Base-by-base conservation (phyloP, 2,329 filamentous ascomycete genomes). In the Hypomyces perniciosus region DNA sequence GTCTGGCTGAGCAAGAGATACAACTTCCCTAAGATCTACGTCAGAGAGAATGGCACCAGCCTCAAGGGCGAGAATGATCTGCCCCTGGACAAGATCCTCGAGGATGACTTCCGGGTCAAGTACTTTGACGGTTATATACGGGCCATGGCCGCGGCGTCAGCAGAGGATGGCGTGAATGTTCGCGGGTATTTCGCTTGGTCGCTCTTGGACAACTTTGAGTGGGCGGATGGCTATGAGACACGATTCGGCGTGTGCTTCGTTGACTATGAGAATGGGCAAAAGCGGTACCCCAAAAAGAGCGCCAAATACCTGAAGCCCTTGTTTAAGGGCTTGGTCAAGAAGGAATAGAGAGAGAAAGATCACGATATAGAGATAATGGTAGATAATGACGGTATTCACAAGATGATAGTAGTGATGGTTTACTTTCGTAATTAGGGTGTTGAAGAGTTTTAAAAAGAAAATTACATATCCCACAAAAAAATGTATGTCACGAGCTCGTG, bases 151-250 rank as follows among this genome's bases (percentile, higher is more conserved):
- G 78, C 85, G 61, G 88, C 90, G 2, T 79, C 80, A 35, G 73
- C 76, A 47, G 71, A 84, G 60, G 87, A 93, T 61, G 84, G 85
- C n/a, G 87, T 90, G 44, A 79, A 92, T 61, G 85, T 92, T 49
- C 77, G 79, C 59, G 88, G 84, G 4, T 95, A 93, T 69, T 81
- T 92, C 74, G 89, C 86, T 12, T 95, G 90, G 89, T 90, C 85
- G 66, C 77, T 95, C 57, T 81, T 95, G 79, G 90, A 95, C 70
- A 92, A 92, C 73, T 92, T 92, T 62, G 88, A 92, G 69, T 92
- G 88, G 88, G 87, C 89, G n/a, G 89, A 95, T 66, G 89, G 89
- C 8, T 95, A 92, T 64, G 84, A 88, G 72, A 93, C 88, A 40
- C 79, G 89, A 38, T 95, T 95, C 61, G 89, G 89, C 28, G 88